Base-by-base conservation (phyloP, 805 yeast species). In the Zygoascus flipseniorum region DNA sequence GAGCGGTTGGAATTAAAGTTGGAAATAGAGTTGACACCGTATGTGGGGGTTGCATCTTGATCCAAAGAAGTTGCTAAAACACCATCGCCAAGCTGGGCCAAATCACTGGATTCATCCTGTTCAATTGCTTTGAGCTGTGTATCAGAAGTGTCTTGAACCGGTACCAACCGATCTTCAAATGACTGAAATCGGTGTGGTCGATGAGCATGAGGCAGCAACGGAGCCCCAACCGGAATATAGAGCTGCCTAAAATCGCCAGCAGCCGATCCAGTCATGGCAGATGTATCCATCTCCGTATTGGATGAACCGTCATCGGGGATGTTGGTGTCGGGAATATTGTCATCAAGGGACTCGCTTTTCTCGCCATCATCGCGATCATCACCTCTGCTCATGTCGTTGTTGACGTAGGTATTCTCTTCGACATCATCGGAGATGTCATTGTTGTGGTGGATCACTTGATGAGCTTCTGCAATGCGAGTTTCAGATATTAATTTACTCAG, bases 391-490 rank as follows among this genome's bases (percentile, higher is more conserved):
- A 31, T 43, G 18, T 42, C 50, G 11, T 18, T 45, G 11, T 58
- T 63, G 13, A 54, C 61, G 20, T 63, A 67, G 11, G 60, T 65
- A 32, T 64, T 56, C n/a, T 51, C 55, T 42, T 62, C 60, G 8
- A 48, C 52, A 10, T 45, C 68, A 8, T 54, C 61, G 6, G 58
- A 64, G 3, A 53, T 56, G 31, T 49, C 56, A 10, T 58, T 64
- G 14, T 57, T 60, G 11, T 55, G 66, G 2, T 59, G 58, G 14
- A 62, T 37, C 42, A 37, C 5, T 5, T 37, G 42, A 5, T 37
- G 5, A 37, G 42, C 58, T 48, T 56, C 59, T 10, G 56, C 68
- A 1, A 58, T 58, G 6, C 62, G 6, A 4, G 28, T 23, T 23
- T 23, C 28, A 23, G 28, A 23, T 6, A 23, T 23, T 23, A 23